Percentiles rank a stretch among this genome's conserved stretches.
Evolutionary conservation across 2,329 filamentous ascomycete genomes (phyloP).

Genomic region (Cercospora sp.): DNA sequence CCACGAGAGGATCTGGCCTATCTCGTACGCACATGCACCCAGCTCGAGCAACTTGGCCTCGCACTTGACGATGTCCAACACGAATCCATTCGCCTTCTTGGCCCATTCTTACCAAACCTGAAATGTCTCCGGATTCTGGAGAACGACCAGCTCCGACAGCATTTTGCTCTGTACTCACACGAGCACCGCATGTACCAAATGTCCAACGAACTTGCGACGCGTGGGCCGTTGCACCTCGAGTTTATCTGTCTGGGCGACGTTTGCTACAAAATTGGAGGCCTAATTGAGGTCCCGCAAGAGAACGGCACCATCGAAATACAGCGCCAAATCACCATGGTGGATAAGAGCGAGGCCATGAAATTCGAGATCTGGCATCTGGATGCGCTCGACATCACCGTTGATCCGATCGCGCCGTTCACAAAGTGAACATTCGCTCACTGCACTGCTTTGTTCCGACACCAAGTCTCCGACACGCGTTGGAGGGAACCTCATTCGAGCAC

Average conservation of each 20-base stretch:
- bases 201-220: constrained; percentile 25
- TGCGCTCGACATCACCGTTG: constrained; percentile 33
- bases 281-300: constrained; percentile 22
- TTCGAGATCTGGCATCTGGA: constrained; percentile 51
- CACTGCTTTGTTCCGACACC: not conserved
- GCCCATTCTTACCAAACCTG: constrained; percentile 44
- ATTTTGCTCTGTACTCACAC: constrained; percentile 22
- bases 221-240: constrained; percentile 31
- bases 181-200: constrained; percentile 38
- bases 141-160: constrained; percentile 28
- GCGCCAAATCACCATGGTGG: constrained; percentile 37
- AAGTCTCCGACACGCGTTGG: not conserved
- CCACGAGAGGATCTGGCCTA: constrained; percentile 51
- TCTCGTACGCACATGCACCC: constrained; percentile 56
- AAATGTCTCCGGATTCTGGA: constrained; percentile 45
- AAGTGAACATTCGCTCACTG: constrained; percentile 6
- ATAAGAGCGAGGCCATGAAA: constrained; percentile 42
- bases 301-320: constrained; percentile 30
- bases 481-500: constrained; percentile 20
- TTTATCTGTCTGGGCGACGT: constrained; percentile 45
- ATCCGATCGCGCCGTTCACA: constrained; percentile 26
- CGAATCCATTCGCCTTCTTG: constrained; percentile 42
- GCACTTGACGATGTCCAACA: constrained; percentile 57
- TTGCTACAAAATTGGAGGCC: constrained; percentile 41
- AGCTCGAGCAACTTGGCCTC: constrained; percentile 60